Percentiles rank a stretch among this genome's conserved stretches.
These are phyloP conservation scores for Echites panduratus DNA, from an alignment of 257 asterid genomes.

Conservation along the genomic window DNA sequence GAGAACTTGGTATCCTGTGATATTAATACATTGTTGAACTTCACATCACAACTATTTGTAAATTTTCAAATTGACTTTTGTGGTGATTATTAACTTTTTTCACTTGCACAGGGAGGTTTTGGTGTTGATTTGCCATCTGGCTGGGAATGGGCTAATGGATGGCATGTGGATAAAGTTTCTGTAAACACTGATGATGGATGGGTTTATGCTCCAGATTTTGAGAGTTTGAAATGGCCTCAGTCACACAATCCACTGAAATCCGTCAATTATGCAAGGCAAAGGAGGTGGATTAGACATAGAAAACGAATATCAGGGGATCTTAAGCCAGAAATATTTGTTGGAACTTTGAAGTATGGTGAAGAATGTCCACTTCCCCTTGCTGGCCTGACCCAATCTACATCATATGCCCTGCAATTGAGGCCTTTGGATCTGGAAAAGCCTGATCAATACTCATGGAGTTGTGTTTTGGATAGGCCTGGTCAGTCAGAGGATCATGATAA, in stretches of 20 bases:
- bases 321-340: constrained; percentile 46
- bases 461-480: constrained; percentile 45
- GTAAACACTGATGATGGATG: constrained; percentile 78
- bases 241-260: constrained; percentile 47
- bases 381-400: constrained; percentile 48
- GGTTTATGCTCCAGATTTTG: constrained; percentile 80
- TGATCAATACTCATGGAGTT: constrained; percentile 72
- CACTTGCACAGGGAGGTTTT: constrained; percentile 45
- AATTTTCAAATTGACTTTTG: background rate
- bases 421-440: constrained; percentile 46
- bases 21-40: background rate
- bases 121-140: constrained; percentile 67
- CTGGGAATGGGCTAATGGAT: constrained; percentile 83
- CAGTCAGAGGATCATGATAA: constrained; percentile 41
- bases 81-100: constrained; percentile 5
- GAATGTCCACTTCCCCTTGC: constrained; percentile 66
- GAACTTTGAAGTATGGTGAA: constrained; percentile 77
- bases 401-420: constrained; percentile 57
- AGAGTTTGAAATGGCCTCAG: constrained; percentile 77
- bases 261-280: constrained; percentile 66
- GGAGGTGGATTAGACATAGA: constrained; percentile 84
- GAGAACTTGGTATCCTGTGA: background rate
- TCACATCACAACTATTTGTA: background rate
- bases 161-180: constrained; percentile 69
- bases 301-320: constrained; percentile 32